Conservation (phyloP, 1,284 basidiomycete species). For the Hemileia vastatrix region DNA sequence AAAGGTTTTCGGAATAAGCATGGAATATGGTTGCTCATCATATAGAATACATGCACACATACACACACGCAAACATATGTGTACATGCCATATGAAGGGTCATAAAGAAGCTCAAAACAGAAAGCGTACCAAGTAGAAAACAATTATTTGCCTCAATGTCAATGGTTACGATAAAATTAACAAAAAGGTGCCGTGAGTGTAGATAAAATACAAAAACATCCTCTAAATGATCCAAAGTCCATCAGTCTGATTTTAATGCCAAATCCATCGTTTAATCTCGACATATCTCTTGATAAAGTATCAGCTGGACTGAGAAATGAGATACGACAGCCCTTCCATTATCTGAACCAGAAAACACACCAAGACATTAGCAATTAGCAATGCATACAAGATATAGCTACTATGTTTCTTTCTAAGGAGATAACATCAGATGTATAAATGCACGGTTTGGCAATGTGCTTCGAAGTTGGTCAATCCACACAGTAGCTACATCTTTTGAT, state of each 20-base stretch:
- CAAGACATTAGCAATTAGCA: background rate
- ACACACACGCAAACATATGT: background rate
- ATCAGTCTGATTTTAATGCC: too few relatives aligned
- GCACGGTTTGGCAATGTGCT: background rate
- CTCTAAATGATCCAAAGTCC: too few relatives aligned
- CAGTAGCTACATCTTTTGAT: background rate
- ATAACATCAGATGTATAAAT: background rate
- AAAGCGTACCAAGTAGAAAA: background rate
- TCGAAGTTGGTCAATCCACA: conserved; percentile 2
- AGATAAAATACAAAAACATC: too few relatives aligned
- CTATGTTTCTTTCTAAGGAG: background rate
- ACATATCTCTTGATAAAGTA: background rate
- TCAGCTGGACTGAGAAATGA: background rate
- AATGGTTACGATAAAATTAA: background rate
- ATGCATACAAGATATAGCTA: background rate
- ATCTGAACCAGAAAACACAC: background rate
- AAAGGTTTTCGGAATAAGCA: background rate
- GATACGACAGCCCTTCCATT: background rate
- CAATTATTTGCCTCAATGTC: background rate
- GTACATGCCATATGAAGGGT: background rate
- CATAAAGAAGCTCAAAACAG: background rate
- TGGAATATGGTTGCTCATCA: conserved; percentile 5
- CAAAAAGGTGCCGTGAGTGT: background rate
- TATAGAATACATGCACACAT: too few relatives aligned
- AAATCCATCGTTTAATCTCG: too few relatives aligned